Percentiles rank a stretch among this genome's conserved stretches.
phyloP scores from a whole-genome alignment of 2,329 filamentous ascomycete species.

The Paraphoma sp. region DNA sequence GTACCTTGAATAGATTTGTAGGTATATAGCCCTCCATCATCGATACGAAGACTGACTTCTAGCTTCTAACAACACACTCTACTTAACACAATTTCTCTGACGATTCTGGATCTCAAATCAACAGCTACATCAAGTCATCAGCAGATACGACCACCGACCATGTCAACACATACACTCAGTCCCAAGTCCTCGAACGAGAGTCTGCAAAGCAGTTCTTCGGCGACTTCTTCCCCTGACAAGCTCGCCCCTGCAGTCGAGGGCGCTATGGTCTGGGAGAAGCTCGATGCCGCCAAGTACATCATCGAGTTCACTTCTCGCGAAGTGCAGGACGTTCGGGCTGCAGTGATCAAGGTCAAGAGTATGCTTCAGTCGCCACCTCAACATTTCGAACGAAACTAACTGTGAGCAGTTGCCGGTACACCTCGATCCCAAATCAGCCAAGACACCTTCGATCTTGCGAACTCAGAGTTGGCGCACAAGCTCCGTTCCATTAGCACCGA shows the following conservation, averaged over 20 bases:
- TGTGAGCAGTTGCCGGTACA: slow-evolving; percentile 22
- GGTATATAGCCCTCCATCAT: slow-evolving; percentile 21
- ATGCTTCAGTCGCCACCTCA: slow-evolving; percentile 8
- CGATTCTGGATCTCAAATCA: background rate
- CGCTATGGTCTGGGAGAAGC: slow-evolving; percentile 44
- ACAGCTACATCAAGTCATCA: background rate
- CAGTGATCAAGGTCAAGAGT: slow-evolving; percentile 43
- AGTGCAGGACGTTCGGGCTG: slow-evolving; percentile 38
- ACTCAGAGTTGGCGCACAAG: slow-evolving; percentile 28
- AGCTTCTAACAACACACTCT: background rate
- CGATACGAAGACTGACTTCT: background rate
- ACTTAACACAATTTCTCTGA: background rate
- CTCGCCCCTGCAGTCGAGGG: slow-evolving; percentile 36
- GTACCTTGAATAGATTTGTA: slow-evolving; percentile 3
- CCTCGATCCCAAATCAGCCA: slow-evolving; percentile 26
- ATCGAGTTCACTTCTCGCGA: slow-evolving; percentile 32
- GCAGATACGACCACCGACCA: slow-evolving; percentile 13
- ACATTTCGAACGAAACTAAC: slow-evolving; percentile 2
- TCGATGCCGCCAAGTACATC: slow-evolving; percentile 36
- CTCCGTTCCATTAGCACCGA: slow-evolving; percentile 33
- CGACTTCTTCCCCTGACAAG: slow-evolving; percentile 34
- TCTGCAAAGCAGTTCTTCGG: slow-evolving; percentile 35
- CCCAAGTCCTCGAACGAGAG: slow-evolving; percentile 39
- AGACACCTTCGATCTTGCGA: slow-evolving; percentile 34
- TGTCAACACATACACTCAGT: slow-evolving; percentile 35